Base-by-base conservation (phyloP, 2,329 filamentous ascomycete genomes). In the Verticillium longisporum region DNA sequence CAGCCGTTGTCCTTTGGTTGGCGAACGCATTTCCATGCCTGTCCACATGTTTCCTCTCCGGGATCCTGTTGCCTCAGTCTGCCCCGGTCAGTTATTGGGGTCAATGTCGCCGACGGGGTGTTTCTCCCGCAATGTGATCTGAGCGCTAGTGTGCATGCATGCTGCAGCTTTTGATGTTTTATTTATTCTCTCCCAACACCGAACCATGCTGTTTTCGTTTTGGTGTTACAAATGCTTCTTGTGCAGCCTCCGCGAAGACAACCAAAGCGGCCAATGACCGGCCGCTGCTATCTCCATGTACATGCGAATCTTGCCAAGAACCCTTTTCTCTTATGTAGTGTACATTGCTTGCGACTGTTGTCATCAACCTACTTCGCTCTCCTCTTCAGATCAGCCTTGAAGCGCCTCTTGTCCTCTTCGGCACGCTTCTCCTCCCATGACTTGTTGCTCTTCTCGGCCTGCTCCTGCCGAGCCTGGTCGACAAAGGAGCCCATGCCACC, bases 401-500 rank as follows among this genome's bases (percentile, higher is more conserved):
- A 76, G 63, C 75, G 72, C 15, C 74, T 70, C 2, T 73, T 68
- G 64, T 74, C 71, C 62, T 76, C 70, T 64, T 75, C 66, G 58
- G 67, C 67, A 31, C 73, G 69, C 67, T 70, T 71, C 13, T 70
- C 63, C 66, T 78, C 76, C 9, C 75, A 63, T 41, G 76, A 70
- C 63, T 67, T 70, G 59, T 73, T 72, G 63, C 71, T 70, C 66
- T 70, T 68, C 66, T 73, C 73, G 1, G 73, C 71, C 57, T 73
- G 70, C 50, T 76, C 73, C 61, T 70, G 59, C 21, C 72, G 70
- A 1, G 69, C 72, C 13, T 69, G 50, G 58, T 65, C 70, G 31
- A 66, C 60, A 55, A 72, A 72, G 38, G 70, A 65, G 56, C 75
- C 73, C 5, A 73, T 58, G 38, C 64, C 61, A 55, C 64, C 63